phyloP scores from a whole-genome alignment of 2,329 filamentous ascomycete species.

The Hypomyces rosellus region DNA sequence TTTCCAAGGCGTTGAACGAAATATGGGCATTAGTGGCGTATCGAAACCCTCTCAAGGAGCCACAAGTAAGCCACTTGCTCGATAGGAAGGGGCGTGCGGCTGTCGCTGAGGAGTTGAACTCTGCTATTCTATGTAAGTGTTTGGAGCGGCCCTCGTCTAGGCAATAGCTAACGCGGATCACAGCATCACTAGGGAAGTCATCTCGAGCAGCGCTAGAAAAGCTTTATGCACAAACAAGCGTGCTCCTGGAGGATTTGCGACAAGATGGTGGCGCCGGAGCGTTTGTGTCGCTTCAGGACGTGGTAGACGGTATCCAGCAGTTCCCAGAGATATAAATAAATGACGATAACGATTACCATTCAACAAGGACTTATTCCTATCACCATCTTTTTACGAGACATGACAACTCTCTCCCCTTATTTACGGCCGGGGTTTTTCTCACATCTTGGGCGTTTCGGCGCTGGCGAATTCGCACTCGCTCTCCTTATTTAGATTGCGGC shows the following conservation, averaged over 20 bases:
- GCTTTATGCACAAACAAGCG: constrained; percentile 78
- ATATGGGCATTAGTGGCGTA: constrained; percentile 90
- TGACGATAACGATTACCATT: not conserved
- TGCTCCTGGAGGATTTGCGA: constrained; percentile 75
- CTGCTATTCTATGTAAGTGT: constrained; percentile 76
- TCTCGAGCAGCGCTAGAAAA: constrained; percentile 80
- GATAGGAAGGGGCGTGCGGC: constrained; percentile 66
- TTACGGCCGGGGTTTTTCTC: not conserved
- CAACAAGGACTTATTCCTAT: not conserved
- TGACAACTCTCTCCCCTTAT: not conserved
- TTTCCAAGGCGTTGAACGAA: constrained; percentile 68
- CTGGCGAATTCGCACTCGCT: not conserved
- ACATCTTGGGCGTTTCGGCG: not conserved
- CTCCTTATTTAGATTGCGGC: not conserved
- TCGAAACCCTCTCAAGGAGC: constrained; percentile 67
- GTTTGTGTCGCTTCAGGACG: constrained; percentile 60
- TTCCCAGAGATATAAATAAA: constrained; percentile 20
- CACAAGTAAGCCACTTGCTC: constrained; percentile 69
- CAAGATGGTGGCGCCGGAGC: constrained; percentile 74
- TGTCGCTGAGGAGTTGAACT: constrained; percentile 90
- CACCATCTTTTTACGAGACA: not conserved
- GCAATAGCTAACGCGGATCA: constrained; percentile 14
- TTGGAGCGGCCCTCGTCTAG: not conserved
- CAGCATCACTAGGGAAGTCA: constrained; percentile 86
- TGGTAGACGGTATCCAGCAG: constrained; percentile 42